A percentile compares a stretch with the other conserved stretches of the same genome.
These are phyloP conservation scores for Bipolaris oryzae DNA, from an alignment of 2,329 filamentous ascomycete species.

Conservation along the genomic window DNA sequence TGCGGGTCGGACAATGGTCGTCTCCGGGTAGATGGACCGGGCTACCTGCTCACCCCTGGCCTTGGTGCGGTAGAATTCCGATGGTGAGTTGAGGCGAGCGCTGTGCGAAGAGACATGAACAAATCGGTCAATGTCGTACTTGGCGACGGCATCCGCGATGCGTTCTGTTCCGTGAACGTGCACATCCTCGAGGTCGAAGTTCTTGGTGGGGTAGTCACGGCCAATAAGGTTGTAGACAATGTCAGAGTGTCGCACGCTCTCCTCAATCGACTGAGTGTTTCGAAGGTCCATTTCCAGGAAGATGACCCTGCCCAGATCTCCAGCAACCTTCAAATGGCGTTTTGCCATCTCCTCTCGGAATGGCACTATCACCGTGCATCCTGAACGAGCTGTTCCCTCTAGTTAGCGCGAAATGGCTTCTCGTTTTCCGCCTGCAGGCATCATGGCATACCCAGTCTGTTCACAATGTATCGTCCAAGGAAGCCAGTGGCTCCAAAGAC, in stretches of 20 bases:
- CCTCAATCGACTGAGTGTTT: constrained; percentile 94
- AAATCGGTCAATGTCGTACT: constrained; percentile 96
- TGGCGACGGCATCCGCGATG: constrained; percentile 91
- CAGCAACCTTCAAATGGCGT: constrained; percentile 93
- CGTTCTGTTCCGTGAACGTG: constrained; percentile 91
- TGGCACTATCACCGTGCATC: constrained; percentile 91
- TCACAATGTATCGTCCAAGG: constrained; percentile 95
- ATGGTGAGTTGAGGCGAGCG: constrained; percentile 76
- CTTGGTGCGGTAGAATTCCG: constrained; percentile 93
- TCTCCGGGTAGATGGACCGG: constrained; percentile 91
- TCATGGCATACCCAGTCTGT: constrained; percentile 73
- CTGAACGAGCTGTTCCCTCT: constrained; percentile 73
- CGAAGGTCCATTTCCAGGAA: constrained; percentile 95
- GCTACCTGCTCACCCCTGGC: constrained; percentile 82
- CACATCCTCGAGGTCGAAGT: constrained; percentile 91
- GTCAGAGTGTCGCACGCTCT: constrained; percentile 95
- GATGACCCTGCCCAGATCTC: constrained; percentile 86
- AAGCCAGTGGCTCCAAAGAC: constrained; percentile 98
- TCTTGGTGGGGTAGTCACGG: constrained; percentile 96
- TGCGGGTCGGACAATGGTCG: constrained; percentile 92
- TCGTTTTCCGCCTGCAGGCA: not conserved
- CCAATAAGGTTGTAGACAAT: constrained; percentile 97
- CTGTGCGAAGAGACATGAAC: constrained; percentile 98
- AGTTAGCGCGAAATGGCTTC: constrained; percentile 23
- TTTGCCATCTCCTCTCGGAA: constrained; percentile 98